Percentiles rank a stretch among this genome's conserved stretches.
Evolutionary conservation across 352 stramenopile genomes (phyloP).

Genomic region (Phytophthora agathidicida): DNA sequence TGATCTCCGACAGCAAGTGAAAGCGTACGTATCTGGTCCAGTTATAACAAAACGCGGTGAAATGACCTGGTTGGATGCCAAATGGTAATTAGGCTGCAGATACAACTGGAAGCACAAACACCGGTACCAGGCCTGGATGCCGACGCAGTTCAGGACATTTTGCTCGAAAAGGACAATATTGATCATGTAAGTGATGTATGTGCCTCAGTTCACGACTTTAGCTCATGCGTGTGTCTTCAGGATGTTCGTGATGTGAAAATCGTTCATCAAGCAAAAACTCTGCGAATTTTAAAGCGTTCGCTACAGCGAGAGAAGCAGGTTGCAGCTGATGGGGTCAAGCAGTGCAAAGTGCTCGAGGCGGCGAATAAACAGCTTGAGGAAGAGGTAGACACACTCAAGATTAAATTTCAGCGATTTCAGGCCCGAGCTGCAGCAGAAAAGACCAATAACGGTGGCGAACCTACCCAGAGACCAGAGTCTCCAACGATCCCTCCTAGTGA

Average conservation of each 20-base stretch:
- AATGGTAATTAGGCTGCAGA: conserved; percentile 50
- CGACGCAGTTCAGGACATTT: conserved; percentile 56
- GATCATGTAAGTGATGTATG: conserved; percentile 53
- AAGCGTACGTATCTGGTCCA: conserved; percentile 35
- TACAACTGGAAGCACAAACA: conserved; percentile 69
- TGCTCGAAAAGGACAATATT: conserved; percentile 60
- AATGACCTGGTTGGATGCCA: not conserved
- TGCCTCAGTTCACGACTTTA: not conserved
- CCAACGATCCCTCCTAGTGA: not conserved
- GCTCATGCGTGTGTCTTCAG: conserved; percentile 32
- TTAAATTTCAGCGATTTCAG: conserved; percentile 65
- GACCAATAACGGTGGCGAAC: not conserved
- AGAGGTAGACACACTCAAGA: conserved; percentile 63
- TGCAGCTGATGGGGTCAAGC: conserved; percentile 43
- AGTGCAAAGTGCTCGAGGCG: conserved; percentile 43
- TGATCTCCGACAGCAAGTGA: conserved; percentile 67
- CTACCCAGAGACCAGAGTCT: conserved; percentile 1
- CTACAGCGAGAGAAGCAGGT: conserved; percentile 68
- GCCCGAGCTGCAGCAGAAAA: conserved; percentile 39
- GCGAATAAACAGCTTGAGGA: conserved; percentile 49
- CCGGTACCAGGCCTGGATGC: conserved; percentile 68
- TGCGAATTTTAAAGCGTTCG: conserved; percentile 62
- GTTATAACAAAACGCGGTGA: no score
- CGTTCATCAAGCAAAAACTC: conserved; percentile 74
- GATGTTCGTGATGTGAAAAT: conserved; percentile 82